Evolutionary conservation across 2,329 filamentous ascomycete genomes (phyloP), one percentile per base, ranked within the genome.

Genomic region (Colletotrichum horii): DNA sequence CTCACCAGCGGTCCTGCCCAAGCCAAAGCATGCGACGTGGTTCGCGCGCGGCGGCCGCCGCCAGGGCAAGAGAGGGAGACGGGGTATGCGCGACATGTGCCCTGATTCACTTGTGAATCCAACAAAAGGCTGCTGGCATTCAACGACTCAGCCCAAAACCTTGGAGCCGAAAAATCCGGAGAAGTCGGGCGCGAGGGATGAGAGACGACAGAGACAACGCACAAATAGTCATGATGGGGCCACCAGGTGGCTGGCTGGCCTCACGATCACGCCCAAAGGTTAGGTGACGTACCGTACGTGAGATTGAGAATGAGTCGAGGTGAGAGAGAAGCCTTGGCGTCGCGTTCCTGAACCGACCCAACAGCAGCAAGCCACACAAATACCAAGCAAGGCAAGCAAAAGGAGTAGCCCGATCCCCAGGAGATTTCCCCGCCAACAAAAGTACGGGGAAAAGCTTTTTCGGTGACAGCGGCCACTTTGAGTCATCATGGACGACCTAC

Each of bases 261-360:
- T 38, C 36, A 19, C 16, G 19, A 34, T 34, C 32, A 34, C 32
- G 32, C 32, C 36, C 36, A 38, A 38, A 38, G 16, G 36, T 16
- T 19, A 38, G 36, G n/a, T n/a, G n/a, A n/a, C n/a, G 36, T 19
- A 48, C 61, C n/a, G 61, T 22, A 36, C 60, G 32, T 36, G 60
- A 24, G 15, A 32, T 15, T 30, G 26, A 60, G 26, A 24, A 30
- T 36, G 36, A 36, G 28, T 62, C 32, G 32, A 62, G n/a, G n/a
- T n/a, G 32, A 38, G 60, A 60, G 16, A 28, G 56, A 26, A 6
- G 15, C 56, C 8, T 26, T 26, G 34, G 38, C 48, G 15, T 74
- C 30, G 24, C 68, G 72, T 75, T 75, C 72, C 72, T 75, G 72
- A 24, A 43, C 70, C 69, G 64, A 64, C 67, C 67, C 73, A 75